Conservation (phyloP, 768 basidiomycete species). For the Tricholomella constricta region DNA sequence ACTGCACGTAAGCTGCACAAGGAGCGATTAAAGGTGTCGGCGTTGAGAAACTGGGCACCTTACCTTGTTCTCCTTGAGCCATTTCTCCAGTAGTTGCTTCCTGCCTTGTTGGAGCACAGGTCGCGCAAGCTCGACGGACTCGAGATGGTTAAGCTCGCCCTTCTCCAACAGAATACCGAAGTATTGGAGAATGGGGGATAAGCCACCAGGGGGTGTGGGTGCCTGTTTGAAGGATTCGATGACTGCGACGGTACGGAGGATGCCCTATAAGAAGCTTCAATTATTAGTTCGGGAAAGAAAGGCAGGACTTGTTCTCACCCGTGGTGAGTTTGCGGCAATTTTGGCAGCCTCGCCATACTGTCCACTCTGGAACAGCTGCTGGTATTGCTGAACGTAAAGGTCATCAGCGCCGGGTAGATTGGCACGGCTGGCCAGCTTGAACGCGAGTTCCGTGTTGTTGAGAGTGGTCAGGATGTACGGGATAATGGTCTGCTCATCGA, state of each 20-base stretch:
- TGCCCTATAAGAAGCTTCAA: conserved; percentile 52
- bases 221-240: conserved; percentile 98
- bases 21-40: neutral
- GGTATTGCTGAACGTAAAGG: conserved; percentile 92
- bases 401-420: conserved; percentile 98
- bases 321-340: conserved; percentile 95
- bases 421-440: conserved; percentile 95
- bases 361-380: conserved; percentile 83
- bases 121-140: conserved; percentile 93
- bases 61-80: conserved; percentile 99
- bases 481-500: conserved; percentile 95
- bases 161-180: conserved; percentile 99
- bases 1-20: conserved; percentile 87
- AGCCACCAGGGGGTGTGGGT: conserved; percentile 84
- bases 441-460: conserved; percentile 97
- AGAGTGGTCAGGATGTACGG: conserved; percentile 92
- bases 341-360: conserved; percentile 96
- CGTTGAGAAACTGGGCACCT: conserved; percentile 8
- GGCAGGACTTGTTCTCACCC: conserved; percentile 49
- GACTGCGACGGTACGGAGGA: conserved; percentile 90
- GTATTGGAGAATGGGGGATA: conserved; percentile 97
- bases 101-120: conserved; percentile 95
- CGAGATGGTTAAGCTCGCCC: conserved; percentile 95
- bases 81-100: conserved; percentile 97
- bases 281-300: conserved; percentile 2